Evolutionary conservation across 2,329 filamentous ascomycete genomes (phyloP), one percentile per base, ranked within the genome.

Genomic region (Fusarium camptoceras): DNA sequence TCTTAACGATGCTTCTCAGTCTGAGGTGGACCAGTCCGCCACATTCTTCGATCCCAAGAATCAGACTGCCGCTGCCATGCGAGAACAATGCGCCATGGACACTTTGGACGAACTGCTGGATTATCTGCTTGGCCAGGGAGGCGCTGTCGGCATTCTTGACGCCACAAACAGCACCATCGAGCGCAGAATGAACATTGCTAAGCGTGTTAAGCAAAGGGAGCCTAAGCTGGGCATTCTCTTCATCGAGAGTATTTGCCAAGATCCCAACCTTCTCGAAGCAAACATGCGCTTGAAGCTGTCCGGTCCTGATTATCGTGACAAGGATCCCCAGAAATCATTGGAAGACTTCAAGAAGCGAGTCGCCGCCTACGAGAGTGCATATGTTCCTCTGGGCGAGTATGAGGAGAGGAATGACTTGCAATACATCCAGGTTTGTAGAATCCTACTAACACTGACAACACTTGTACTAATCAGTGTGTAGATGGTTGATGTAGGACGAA

Each of bases 211-310:
- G 74, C 83, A 90, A 55, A 88, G 93, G 55, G 95, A 97, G 73
- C 94, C 95, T 4, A 92, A 93, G 64, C 85, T 99, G 24, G 95
- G 95, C 31, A 94, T 99, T 20, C 84, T 99, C 14, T 99, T 98
- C 79, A 91, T 99, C 28, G 96, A 99, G 83, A 97, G 94, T 75
- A 92, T 97, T 55, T 99, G 96, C 80, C 87, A 94, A 65, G 94
- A 98, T 73, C 86, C 92, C 63, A 89, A 89, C 79, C 84, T 98
- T 27, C 85, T 98, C 39, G 94, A 98, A 80, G 93, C 94, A 20
- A 98, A 98, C 77, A 98, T 98, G 94, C 94, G 95, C 28, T 84
- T 98, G 67, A 98, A 98, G 84, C 89, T 98, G 9, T 97, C 93
- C 6, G 96, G 96, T 1, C 96, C 96, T 0, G 96, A 99, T 80